phyloP scores from a whole-genome alignment of 2,329 filamentous ascomycete species.

The Byssochlamys sp. region DNA sequence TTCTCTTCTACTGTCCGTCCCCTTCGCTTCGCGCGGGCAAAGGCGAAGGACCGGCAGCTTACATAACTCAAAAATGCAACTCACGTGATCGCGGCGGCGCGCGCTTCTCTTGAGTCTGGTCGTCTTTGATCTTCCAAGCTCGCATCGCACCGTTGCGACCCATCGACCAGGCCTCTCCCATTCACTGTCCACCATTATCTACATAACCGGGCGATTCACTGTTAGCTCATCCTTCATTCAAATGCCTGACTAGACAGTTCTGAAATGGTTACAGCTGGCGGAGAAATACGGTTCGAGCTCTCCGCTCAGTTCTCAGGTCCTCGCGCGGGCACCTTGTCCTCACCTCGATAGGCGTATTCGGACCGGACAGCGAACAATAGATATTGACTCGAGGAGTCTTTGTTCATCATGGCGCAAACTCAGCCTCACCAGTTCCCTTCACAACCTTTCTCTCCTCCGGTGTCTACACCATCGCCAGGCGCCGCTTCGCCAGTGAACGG shows the following conservation, averaged over 20 bases:
- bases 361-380: constrained; percentile 11
- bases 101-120: constrained; percentile 4
- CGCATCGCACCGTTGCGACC: constrained; percentile 5
- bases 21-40: constrained; percentile 1
- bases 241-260: constrained; percentile 7
- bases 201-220: constrained; percentile 7
- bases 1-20: not conserved
- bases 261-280: constrained; percentile 32
- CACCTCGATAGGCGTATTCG: constrained; percentile 12
- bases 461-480: constrained; percentile 53
- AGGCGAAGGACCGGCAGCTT: not conserved
- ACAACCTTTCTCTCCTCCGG: constrained; percentile 54
- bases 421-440: constrained; percentile 45
- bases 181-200: constrained; percentile 3
- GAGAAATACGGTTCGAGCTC: constrained; percentile 28
- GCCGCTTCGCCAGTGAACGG: constrained; percentile 41
- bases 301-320: constrained; percentile 25
- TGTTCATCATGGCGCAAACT: constrained; percentile 49
- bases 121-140: constrained; percentile 10
- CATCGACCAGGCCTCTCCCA: constrained; percentile 6
- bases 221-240: constrained; percentile 7
- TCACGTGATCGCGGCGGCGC: constrained; percentile 15
- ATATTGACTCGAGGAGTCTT: constrained; percentile 1
- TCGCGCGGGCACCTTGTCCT: constrained; percentile 19
- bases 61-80: constrained; percentile 2